Conservation (phyloP, 2,329 filamentous ascomycete species). For the Daldinia eschscholtzii region DNA sequence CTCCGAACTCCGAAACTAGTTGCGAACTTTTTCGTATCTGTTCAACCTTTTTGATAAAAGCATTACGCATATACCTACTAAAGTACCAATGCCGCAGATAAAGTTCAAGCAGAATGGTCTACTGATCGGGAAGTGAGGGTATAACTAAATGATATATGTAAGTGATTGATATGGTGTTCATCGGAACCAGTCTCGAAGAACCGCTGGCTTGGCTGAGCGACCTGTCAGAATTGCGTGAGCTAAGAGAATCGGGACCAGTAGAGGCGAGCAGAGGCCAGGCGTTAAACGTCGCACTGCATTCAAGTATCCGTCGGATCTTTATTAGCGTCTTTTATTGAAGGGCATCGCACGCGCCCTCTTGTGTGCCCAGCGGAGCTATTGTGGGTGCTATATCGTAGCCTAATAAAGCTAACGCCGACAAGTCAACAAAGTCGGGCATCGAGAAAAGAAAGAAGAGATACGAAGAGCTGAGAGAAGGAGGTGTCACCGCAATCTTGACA, state of each 20-base stretch:
- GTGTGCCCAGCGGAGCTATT: constrained; percentile 23
- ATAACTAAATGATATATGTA: constrained; percentile 4
- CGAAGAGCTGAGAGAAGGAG: constrained; percentile 2
- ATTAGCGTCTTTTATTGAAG: constrained; percentile 38
- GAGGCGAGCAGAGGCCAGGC: neutral
- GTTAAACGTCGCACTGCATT: constrained; percentile 37
- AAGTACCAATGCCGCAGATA: neutral
- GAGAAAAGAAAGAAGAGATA: neutral
- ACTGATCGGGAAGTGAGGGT: constrained; percentile 5
- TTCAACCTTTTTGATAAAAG: neutral
- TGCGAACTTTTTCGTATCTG: neutral
- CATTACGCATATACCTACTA: neutral
- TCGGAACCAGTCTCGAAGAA: constrained; percentile 27
- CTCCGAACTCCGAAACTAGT: constrained; percentile 13
- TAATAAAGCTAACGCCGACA: constrained; percentile 24
- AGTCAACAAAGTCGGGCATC: constrained; percentile 19
- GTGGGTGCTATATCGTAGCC: constrained; percentile 38
- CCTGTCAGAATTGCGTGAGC: constrained; percentile 34
- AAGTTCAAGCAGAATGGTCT: constrained; percentile 14
- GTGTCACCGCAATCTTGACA: constrained; percentile 4
- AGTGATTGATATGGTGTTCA: constrained; percentile 20
- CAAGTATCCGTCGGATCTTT: constrained; percentile 36
- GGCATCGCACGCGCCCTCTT: constrained; percentile 36
- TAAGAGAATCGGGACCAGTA: constrained; percentile 8
- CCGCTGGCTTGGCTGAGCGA: constrained; percentile 37